A percentile compares a stretch with the other conserved stretches of the same genome.
Conservation (phyloP, 2,329 filamentous ascomycete species). For the Coniosporium uncinatum region DNA sequence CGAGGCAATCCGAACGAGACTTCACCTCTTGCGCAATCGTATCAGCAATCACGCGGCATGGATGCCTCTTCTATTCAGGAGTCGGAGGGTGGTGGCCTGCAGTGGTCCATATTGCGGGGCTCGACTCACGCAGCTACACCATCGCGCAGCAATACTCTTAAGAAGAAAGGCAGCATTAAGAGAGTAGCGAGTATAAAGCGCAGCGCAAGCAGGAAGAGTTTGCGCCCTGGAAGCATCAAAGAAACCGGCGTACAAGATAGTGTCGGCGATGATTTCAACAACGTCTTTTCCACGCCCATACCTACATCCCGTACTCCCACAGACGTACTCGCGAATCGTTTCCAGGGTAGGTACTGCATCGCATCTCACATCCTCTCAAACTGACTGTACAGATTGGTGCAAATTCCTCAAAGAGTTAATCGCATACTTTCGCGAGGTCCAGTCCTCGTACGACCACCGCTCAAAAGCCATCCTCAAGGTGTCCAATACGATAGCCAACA, state of each 20-base stretch:
- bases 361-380: no score
- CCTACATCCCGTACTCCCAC: constrained; percentile 86
- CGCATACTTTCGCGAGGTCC: constrained; percentile 88
- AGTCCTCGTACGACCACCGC: constrained; percentile 80
- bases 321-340: constrained; percentile 79
- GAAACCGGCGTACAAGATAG: constrained; percentile 66
- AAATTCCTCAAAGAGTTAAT: constrained; percentile 95
- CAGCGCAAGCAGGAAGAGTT: constrained; percentile 74
- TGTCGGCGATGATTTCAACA: constrained; percentile 62
- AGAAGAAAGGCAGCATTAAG: constrained; percentile 80
- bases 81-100: no score
- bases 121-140: no score
- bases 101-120: no score
- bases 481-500: constrained; percentile 79
- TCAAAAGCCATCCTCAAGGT: constrained; percentile 80
- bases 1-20: constrained; percentile 31
- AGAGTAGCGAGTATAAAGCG: constrained; percentile 71
- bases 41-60: constrained; percentile 26
- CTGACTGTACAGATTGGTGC: constrained; percentile 71
- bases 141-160: constrained; percentile 69
- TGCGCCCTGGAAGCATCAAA: constrained; percentile 80
- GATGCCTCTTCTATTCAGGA: no score
- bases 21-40: constrained; percentile 26
- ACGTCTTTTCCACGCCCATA: constrained; percentile 84
- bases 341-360: constrained; percentile 61